phyloP scores from a whole-genome alignment of 495 filamentous ascomycete species.

The Letharia columbiana region DNA sequence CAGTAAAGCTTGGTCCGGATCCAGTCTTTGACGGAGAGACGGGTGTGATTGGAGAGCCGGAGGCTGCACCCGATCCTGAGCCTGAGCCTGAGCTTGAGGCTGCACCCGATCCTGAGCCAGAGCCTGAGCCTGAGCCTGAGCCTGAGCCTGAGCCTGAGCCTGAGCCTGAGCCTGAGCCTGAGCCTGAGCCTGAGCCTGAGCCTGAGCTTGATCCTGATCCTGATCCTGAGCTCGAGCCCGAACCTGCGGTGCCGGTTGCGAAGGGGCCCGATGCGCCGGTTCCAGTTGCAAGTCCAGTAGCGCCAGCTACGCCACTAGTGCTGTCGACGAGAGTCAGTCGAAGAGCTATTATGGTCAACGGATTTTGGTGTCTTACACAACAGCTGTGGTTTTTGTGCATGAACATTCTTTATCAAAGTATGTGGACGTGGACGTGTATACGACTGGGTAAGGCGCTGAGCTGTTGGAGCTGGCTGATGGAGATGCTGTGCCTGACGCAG shows the following conservation, averaged over 20 bases:
- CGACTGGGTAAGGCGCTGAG: conserved; percentile 23
- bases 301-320: conserved; percentile 10
- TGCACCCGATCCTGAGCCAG: conserved; percentile 21
- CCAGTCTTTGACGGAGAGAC: conserved; percentile 19
- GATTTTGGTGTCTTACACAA: conserved; percentile 12
- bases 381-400: conserved; percentile 23
- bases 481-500: conserved; percentile 16
- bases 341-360: neutral
- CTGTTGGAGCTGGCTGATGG: conserved; percentile 13
- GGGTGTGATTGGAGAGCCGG: conserved; percentile 24
- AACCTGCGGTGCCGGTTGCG: conserved; percentile 15
- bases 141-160: conserved; percentile 15
- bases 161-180: conserved; percentile 22
- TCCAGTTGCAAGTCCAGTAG: conserved; percentile 16
- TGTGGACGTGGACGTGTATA: conserved; percentile 25
- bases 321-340: neutral
- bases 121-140: conserved; percentile 3
- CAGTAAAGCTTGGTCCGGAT: conserved; percentile 19
- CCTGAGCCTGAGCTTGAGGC: conserved; percentile 8
- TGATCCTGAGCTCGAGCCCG: conserved; percentile 9
- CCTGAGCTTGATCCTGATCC: conserved; percentile 14
- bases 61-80: conserved; percentile 14
- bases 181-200: conserved; percentile 3
- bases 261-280: conserved; percentile 11
- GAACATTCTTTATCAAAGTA: conserved; percentile 24